A percentile compares a stretch with the other conserved stretches of the same genome.
Conservation (phyloP, 768 basidiomycete genomes). For the Kwoniella dendrophila region DNA sequence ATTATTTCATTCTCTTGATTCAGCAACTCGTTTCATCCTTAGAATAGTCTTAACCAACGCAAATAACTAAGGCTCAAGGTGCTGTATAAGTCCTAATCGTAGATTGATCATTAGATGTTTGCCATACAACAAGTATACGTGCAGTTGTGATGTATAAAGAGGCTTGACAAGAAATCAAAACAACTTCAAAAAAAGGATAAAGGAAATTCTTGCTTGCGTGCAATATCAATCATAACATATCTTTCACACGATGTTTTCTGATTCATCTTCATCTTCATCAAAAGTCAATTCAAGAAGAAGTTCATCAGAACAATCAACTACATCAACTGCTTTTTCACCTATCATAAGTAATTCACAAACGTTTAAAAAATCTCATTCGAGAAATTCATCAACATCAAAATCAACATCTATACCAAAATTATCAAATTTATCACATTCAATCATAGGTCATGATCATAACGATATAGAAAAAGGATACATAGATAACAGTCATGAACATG, state of each 20-base stretch:
- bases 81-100: too few species aligned
- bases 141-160: too few species aligned
- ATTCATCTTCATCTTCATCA: slow-evolving; percentile 1
- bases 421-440: not conserved
- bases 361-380: slow-evolving; percentile 5
- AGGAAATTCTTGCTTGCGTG: not conserved
- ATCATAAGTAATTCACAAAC: not conserved
- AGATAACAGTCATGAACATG: not conserved
- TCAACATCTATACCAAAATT: not conserved
- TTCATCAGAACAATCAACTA: slow-evolving; percentile 6
- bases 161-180: too few species aligned
- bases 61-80: too few species aligned
- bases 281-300: not conserved
- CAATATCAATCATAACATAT: not conserved
- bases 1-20: too few species aligned
- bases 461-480: not conserved
- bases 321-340: slow-evolving; percentile 2
- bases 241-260: not conserved
- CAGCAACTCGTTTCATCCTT: too few species aligned
- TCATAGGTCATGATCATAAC: not conserved
- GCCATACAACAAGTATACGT: too few species aligned
- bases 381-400: not conserved
- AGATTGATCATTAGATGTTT: too few species aligned
- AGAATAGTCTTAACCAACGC: too few species aligned
- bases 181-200: not conserved